phyloP scores from a whole-genome alignment of 352 stramenopile genomes.

The Globisporangium polare region DNA sequence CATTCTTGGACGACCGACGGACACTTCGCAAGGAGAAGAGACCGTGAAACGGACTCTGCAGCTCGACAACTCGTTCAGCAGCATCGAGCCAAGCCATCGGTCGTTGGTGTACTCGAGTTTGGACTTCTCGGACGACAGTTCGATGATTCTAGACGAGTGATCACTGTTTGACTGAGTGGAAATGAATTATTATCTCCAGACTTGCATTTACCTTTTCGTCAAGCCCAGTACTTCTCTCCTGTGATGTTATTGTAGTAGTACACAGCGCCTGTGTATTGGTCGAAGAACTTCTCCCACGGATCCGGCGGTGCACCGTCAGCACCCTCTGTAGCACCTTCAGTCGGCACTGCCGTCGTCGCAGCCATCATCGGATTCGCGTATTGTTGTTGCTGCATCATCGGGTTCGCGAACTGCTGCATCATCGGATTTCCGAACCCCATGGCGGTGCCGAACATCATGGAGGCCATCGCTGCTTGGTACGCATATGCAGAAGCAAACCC shows the following conservation, averaged over 20 bases:
- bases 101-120: constrained; percentile 56
- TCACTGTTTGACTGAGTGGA: background rate
- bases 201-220: background rate
- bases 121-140: constrained; percentile 75
- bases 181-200: background rate
- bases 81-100: constrained; percentile 56
- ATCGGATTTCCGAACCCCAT: constrained; percentile 45
- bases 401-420: constrained; percentile 29
- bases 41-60: constrained; percentile 31
- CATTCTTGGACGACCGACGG: constrained; percentile 13
- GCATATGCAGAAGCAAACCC: constrained; percentile 53
- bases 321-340: background rate
- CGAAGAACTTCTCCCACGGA: constrained; percentile 84
- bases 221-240: constrained; percentile 82
- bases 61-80: constrained; percentile 71
- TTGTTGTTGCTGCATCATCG: constrained; percentile 29
- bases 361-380: constrained; percentile 20
- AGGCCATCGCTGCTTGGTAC: constrained; percentile 58
- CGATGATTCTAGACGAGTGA: constrained; percentile 67
- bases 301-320: constrained; percentile 36
- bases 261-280: constrained; percentile 78
- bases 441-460: constrained; percentile 45
- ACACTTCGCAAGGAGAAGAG: constrained; percentile 23
- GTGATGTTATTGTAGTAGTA: constrained; percentile 91
- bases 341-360: background rate